Conservation (phyloP, 768 basidiomycete genomes). For the Rhodotorula babjevae region DNA sequence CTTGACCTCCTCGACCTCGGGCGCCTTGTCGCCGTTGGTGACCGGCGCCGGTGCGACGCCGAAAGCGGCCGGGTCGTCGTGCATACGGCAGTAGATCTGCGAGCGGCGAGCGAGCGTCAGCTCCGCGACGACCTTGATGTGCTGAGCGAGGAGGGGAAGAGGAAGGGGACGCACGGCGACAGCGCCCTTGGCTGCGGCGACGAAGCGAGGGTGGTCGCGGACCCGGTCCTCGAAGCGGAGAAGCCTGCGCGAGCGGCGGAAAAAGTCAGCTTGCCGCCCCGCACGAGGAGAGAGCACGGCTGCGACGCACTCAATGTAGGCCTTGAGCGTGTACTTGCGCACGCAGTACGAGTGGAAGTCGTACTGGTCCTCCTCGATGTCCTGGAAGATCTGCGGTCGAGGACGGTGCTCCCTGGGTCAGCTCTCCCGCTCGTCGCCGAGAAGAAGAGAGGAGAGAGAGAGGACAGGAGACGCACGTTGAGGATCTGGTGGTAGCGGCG, state of each 20-base stretch:
- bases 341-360: slow-evolving; percentile 96
- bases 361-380: slow-evolving; percentile 80
- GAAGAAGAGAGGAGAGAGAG: background rate
- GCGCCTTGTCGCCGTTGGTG: background rate
- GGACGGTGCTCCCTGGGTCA: background rate
- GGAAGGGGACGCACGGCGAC: slow-evolving; percentile 53
- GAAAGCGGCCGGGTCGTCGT: slow-evolving; percentile 59
- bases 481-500: slow-evolving; percentile 75
- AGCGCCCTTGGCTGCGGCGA: slow-evolving; percentile 66
- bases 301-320: slow-evolving; percentile 70
- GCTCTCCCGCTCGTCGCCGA: background rate
- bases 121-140: background rate
- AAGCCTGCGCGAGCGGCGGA: slow-evolving; percentile 53
- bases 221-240: slow-evolving; percentile 76
- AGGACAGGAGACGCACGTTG: slow-evolving; percentile 54
- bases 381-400: slow-evolving; percentile 63
- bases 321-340: slow-evolving; percentile 77
- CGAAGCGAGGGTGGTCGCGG: slow-evolving; percentile 69
- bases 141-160: slow-evolving; percentile 24
- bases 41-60: background rate
- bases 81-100: slow-evolving; percentile 64
- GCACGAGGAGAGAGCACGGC: background rate
- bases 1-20: slow-evolving; percentile 6
- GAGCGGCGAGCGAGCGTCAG: slow-evolving; percentile 43
- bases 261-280: background rate